Evolutionary conservation across 2,329 filamentous ascomycete genomes (phyloP), one percentile per base, ranked within the genome.

Genomic region (Clarireedia sp.): DNA sequence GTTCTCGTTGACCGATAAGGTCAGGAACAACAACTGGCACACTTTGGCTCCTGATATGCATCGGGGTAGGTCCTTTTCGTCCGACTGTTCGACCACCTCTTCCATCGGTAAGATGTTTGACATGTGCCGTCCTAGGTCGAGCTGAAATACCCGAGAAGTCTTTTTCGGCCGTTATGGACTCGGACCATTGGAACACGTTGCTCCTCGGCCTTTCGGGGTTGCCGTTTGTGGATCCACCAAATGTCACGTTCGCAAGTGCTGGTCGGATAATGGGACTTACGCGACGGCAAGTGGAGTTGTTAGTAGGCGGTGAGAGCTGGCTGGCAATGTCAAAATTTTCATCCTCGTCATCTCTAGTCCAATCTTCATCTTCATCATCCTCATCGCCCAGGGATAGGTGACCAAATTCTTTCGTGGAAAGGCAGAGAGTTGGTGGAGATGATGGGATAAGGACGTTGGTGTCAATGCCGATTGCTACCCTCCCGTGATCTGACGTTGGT

Each of bases 161-260:
- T 70, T 83, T 86, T 50, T 87, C 85, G 57, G 80, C 74, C 6
- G 74, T 72, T 24, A 79, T 71, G 14, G 85, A 78, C 68, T 91
- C 88, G 48, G 84, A 83, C 86, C 86, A 90, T 68, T 91, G 87
- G 63, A 91, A 91, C 3, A 91, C 74, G 62, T 79, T 90, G 68
- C 85, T 87, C 58, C 80, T 73, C 2, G 80, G 79, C 14, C 81
- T 75, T 52, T 84, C 79, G 44, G 63, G 68, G 46, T 67, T 67
- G n/a, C 65, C 68, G 21, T 66, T 66, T 7, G 67, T 64, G 43
- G 68, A 69, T 16, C 69, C 69, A 59, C 77, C 79, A 44, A 76
- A 76, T 49, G 74, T 80, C 46, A 81, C 74, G 56, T 70, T 75
- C 43, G 74, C 73, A 51, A 84, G 72, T n/a, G 79, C 79, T 29